Evolutionary conservation across 2,329 filamentous ascomycete genomes (phyloP).

Genomic region (Exophiala dermatitidis): DNA sequence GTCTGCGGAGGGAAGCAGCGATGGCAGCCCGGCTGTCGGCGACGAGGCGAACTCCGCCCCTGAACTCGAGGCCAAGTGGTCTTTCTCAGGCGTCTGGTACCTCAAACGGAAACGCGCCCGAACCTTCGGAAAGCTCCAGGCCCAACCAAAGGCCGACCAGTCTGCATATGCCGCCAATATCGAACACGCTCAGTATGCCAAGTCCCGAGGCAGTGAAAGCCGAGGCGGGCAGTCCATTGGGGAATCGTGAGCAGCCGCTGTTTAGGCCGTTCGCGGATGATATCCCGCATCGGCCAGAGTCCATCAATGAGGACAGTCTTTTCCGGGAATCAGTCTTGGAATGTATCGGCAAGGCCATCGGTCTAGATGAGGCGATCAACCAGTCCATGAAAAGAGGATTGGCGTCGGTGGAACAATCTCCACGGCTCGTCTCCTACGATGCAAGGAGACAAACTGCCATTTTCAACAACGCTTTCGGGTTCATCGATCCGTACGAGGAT

Average conservation of each 20-base stretch:
- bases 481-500: conserved; percentile 76
- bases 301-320: conserved; percentile 76
- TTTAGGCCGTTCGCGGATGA: conserved; percentile 30
- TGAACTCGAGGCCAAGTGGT: conserved; percentile 5
- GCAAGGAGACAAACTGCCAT: conserved; percentile 69
- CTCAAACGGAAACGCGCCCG: conserved; percentile 59
- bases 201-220: conserved; percentile 3
- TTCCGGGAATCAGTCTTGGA: conserved; percentile 87
- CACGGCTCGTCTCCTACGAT: conserved; percentile 76
- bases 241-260: conserved; percentile 36
- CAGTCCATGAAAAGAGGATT: conserved; percentile 48
- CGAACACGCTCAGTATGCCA: conserved; percentile 17
- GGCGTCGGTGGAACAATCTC: conserved; percentile 75
- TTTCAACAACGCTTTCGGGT: conserved; percentile 82
- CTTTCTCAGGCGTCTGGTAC: conserved; percentile 26
- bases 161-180: conserved; percentile 14
- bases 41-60: conserved; percentile 31
- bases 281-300: conserved; percentile 51
- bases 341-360: conserved; percentile 92
- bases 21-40: conserved; percentile 56
- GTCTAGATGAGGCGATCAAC: conserved; percentile 56
- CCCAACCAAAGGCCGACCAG: conserved; percentile 17
- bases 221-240: conserved; percentile 36
- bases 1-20: conserved; percentile 70
- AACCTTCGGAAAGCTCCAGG: conserved; percentile 44